phyloP scores from a whole-genome alignment of 139 green algal species.

The Tetraselmis striata region DNA sequence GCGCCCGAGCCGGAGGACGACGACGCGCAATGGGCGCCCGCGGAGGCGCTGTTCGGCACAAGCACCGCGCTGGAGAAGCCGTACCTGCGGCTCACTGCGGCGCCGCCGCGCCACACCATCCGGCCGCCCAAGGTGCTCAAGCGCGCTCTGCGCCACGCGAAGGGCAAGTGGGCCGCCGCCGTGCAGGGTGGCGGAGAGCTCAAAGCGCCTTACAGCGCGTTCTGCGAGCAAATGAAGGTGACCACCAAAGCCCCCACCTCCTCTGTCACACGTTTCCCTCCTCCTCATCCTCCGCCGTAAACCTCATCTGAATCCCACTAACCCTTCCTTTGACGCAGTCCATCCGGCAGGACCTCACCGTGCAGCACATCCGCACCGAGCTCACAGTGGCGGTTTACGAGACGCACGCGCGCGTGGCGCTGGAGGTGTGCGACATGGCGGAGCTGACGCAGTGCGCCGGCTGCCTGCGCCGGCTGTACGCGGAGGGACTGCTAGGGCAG shows the following conservation, averaged over 20 bases:
- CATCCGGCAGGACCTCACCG: conserved; percentile 71
- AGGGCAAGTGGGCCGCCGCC: conserved; percentile 23
- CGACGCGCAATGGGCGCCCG: background rate
- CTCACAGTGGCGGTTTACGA: conserved; percentile 65
- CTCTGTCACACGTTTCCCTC: too few species aligned
- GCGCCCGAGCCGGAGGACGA: background rate
- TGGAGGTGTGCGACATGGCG: conserved; percentile 57
- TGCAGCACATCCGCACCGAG: conserved; percentile 55
- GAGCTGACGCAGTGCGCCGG: conserved; percentile 70
- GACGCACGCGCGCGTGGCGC: conserved; percentile 61
- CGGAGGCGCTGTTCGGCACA: conserved; percentile 3
- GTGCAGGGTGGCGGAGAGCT: conserved; percentile 68
- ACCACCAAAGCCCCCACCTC: too few species aligned
- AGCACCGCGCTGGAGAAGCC: conserved; percentile 37
- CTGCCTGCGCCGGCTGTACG: conserved; percentile 55
- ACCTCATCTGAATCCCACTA: too few species aligned
- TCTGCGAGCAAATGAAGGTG: background rate
- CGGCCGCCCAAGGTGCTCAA: conserved; percentile 35
- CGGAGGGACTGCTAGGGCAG: conserved; percentile 35
- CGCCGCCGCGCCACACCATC: conserved; percentile 32
- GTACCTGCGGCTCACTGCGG: conserved; percentile 46
- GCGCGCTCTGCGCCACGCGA: conserved; percentile 43
- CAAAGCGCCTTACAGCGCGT: conserved; percentile 27
- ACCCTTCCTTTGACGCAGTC: too few species aligned
- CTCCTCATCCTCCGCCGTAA: too few species aligned